phyloP scores from a whole-genome alignment of 805 yeast genomes.

The Saturnispora bothae region DNA sequence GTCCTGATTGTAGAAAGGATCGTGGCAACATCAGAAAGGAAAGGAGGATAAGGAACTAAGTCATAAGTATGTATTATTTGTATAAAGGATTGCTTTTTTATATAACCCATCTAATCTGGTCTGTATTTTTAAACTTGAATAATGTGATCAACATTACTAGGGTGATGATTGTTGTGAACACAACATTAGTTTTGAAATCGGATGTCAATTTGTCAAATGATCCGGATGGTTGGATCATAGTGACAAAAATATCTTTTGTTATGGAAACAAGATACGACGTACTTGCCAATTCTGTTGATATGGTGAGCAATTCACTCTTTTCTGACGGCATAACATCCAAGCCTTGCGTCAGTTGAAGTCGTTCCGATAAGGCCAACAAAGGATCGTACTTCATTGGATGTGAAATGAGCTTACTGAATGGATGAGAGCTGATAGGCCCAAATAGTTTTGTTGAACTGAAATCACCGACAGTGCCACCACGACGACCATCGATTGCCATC shows the following conservation, averaged over 20 bases:
- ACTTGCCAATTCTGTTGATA: constrained; percentile 68
- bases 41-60: constrained; percentile 5
- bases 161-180: constrained; percentile 47
- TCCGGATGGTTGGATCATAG: constrained; percentile 67
- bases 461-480: constrained; percentile 27
- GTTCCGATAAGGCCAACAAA: constrained; percentile 39
- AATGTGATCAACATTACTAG: constrained; percentile 37
- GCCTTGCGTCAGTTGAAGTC: constrained; percentile 40
- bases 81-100: neutral
- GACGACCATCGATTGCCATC: constrained; percentile 52
- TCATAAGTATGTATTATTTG: too few relatives aligned
- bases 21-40: constrained; percentile 7
- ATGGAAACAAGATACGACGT: constrained; percentile 61
- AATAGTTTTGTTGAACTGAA: constrained; percentile 34
- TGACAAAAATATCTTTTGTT: constrained; percentile 68
- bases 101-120: constrained; percentile 7
- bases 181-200: constrained; percentile 55
- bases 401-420: constrained; percentile 38
- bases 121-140: constrained; percentile 21
- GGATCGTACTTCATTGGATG: constrained; percentile 61
- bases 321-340: constrained; percentile 30
- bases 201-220: constrained; percentile 69
- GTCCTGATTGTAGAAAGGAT: constrained; percentile 65
- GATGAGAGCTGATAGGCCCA: constrained; percentile 15
- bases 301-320: constrained; percentile 28